These are phyloP conservation scores for Boletus barrowsii DNA, from an alignment of 768 basidiomycete species.

Conservation along the genomic window DNA sequence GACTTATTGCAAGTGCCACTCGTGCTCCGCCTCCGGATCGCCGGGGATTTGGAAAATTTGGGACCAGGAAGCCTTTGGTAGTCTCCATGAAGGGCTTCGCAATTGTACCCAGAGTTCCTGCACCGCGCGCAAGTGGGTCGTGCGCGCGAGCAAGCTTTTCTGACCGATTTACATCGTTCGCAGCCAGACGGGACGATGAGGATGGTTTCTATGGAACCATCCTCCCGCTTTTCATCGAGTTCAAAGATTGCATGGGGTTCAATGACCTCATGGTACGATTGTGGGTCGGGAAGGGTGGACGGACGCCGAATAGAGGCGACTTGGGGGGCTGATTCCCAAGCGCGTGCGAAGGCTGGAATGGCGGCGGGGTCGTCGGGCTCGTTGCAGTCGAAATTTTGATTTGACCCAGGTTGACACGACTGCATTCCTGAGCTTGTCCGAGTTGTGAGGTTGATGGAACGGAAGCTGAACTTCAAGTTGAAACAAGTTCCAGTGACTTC, in stretches of 20 bases:
- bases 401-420: background rate
- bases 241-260: conserved; percentile 28
- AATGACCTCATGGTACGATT: conserved; percentile 19
- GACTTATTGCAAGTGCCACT: background rate
- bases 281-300: conserved; percentile 11
- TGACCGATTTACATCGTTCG: conserved; percentile 7
- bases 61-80: conserved; percentile 28
- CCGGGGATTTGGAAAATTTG: conserved; percentile 2
- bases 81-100: background rate
- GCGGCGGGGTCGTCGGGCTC: background rate
- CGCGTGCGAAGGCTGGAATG: conserved; percentile 17
- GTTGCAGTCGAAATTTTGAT: background rate
- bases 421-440: conserved; percentile 6
- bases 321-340: conserved; percentile 16
- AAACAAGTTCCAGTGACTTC: too few species aligned
- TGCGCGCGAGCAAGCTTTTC: conserved; percentile 25
- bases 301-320: conserved; percentile 29
- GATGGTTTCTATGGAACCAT: conserved; percentile 12
- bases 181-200: conserved; percentile 23
- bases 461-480: background rate
- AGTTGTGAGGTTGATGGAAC: background rate
- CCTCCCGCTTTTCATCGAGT: conserved; percentile 12
- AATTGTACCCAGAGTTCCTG: conserved; percentile 1
- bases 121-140: conserved; percentile 27
- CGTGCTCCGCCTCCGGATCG: background rate